A percentile compares a stretch with the other conserved stretches of the same genome.
phyloP scores from a whole-genome alignment of 257 asterid genomes.

The Jacaranda mimosifolia region DNA sequence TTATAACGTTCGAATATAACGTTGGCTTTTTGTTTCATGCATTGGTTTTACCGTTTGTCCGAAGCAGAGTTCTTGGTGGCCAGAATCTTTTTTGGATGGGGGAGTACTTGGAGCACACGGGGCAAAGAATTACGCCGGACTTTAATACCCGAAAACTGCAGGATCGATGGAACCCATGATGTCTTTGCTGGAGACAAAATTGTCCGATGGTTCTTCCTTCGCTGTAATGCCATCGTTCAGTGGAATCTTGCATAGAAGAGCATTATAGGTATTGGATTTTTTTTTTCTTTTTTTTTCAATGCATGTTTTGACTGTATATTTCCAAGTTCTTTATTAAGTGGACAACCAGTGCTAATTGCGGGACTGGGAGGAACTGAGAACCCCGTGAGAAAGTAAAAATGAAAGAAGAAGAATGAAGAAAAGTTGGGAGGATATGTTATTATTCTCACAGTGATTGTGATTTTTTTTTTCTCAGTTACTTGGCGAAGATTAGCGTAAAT shows the following conservation, averaged over 20 bases:
- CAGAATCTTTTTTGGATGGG: not conserved
- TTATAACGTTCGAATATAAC: not conserved
- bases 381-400: too few relatives aligned
- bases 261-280: not conserved
- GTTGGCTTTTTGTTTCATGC: not conserved
- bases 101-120: not conserved
- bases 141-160: not conserved
- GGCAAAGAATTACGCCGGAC: not conserved
- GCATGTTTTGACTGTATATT: not conserved
- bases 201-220: not conserved
- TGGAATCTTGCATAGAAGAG: not conserved
- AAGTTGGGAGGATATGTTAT: not conserved
- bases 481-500: not conserved
- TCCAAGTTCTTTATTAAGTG: not conserved
- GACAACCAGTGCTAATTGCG: not conserved
- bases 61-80: not conserved
- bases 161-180: not conserved
- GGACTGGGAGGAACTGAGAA: not conserved
- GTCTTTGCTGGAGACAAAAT: conserved; percentile 8
- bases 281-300: not conserved
- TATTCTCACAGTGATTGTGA: not conserved
- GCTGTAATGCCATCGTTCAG: not conserved
- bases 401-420: not conserved
- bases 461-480: not conserved
- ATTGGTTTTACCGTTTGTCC: too few relatives aligned